phyloP scores from a whole-genome alignment of 495 filamentous ascomycete species.

The Hypoxylon subgilvum region DNA sequence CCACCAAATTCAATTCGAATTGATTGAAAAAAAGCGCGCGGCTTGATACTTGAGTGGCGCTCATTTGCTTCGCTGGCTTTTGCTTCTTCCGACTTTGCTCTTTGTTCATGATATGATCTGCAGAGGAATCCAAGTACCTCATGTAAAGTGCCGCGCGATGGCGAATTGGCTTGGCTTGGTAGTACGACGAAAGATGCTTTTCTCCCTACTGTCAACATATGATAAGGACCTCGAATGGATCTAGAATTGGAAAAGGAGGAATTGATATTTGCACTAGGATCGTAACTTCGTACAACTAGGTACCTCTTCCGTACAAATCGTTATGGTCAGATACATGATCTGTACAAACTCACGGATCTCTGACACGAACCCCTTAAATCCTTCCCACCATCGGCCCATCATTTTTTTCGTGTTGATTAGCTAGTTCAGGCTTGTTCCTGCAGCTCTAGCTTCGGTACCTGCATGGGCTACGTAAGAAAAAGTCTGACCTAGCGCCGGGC shows the following conservation, averaged over 20 bases:
- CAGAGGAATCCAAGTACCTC: too few species aligned
- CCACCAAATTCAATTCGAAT: slow-evolving; percentile 10
- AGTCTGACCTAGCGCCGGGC: slow-evolving; percentile 13
- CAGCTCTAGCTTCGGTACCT: slow-evolving; percentile 31
- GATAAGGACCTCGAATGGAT: not conserved
- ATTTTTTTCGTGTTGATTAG: slow-evolving; percentile 18
- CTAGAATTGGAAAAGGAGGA: not conserved
- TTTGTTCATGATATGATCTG: slow-evolving; percentile 4
- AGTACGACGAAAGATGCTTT: too few species aligned
- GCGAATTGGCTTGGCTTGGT: too few species aligned
- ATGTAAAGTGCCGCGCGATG: too few species aligned
- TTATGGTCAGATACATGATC: not conserved
- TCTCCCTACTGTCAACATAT: not conserved
- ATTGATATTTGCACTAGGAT: not conserved
- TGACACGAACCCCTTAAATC: slow-evolving; percentile 27
- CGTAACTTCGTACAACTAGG: not conserved
- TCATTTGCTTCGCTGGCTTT: slow-evolving; percentile 1
- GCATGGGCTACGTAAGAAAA: slow-evolving; percentile 35
- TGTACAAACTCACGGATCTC: slow-evolving; percentile 16
- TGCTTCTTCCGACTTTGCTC: not conserved
- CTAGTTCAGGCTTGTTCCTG: slow-evolving; percentile 30
- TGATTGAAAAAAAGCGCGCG: slow-evolving; percentile 14
- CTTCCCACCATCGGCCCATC: slow-evolving; percentile 14
- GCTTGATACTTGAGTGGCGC: not conserved
- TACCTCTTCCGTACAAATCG: slow-evolving; percentile 1